Evolutionary conservation across 208 protist genomes (phyloP).

Genomic region (Vickermania ingenoplastis): DNA sequence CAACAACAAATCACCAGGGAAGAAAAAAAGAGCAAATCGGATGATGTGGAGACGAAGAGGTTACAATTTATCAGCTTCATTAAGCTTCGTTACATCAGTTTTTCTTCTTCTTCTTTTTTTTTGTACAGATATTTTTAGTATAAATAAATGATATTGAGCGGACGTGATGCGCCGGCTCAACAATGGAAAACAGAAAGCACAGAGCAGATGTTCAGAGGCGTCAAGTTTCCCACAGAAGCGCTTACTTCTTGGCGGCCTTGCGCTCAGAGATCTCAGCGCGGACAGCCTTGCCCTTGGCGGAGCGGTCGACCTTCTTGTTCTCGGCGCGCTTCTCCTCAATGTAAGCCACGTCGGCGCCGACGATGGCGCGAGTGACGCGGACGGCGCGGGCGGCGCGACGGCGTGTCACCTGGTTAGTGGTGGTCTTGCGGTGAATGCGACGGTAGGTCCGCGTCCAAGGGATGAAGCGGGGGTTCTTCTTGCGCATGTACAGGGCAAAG

Average conservation of each 20-base stretch:
- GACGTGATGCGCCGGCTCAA: background rate
- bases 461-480: slow-evolving; percentile 92
- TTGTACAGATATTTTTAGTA: too few relatives aligned
- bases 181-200: slow-evolving; percentile 10
- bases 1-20: background rate
- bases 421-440: slow-evolving; percentile 89
- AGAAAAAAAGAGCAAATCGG: slow-evolving; percentile 3
- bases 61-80: background rate
- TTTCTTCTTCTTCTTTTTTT: too few relatives aligned
- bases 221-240: background rate
- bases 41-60: background rate
- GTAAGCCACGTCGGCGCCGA: slow-evolving; percentile 84
- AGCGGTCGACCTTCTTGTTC: slow-evolving; percentile 67
- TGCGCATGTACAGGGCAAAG: slow-evolving; percentile 88
- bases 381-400: slow-evolving; percentile 73
- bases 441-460: slow-evolving; percentile 91
- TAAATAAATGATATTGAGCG: background rate
- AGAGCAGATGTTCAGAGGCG: slow-evolving; percentile 4
- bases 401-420: slow-evolving; percentile 70
- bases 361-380: slow-evolving; percentile 69
- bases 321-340: slow-evolving; percentile 80
- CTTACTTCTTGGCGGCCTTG: slow-evolving; percentile 89
- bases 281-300: slow-evolving; percentile 81
- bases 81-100: too few relatives aligned
- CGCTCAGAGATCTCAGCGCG: slow-evolving; percentile 84